A percentile compares a stretch with the other conserved stretches of the same genome.
Evolutionary conservation across 2,329 filamentous ascomycete genomes (phyloP).

Genomic region (Fusarium verrucosum): DNA sequence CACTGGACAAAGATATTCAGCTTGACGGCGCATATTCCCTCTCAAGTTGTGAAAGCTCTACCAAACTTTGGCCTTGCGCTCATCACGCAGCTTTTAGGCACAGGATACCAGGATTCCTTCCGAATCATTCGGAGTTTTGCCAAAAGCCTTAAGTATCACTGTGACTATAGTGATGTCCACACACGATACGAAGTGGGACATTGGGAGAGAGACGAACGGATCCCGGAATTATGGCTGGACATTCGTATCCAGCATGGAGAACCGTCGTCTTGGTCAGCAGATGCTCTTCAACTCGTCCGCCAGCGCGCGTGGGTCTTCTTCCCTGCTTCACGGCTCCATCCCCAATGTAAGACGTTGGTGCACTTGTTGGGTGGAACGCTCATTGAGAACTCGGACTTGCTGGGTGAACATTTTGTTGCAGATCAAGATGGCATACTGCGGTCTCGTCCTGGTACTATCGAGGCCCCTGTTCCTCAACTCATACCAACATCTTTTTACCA

Average conservation of each 20-base stretch:
- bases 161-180: not conserved
- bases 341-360: not conserved
- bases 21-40: not conserved
- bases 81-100: not conserved
- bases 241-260: not conserved
- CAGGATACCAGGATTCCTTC: not conserved
- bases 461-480: no score
- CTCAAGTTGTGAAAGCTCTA: not conserved
- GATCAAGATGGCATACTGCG: no score
- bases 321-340: not conserved
- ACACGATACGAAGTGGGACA: not conserved
- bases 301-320: slow-evolving; percentile 16
- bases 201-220: not conserved
- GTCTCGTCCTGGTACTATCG: no score
- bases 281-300: not conserved
- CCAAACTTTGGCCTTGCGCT: not conserved
- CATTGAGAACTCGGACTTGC: no score
- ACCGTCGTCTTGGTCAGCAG: not conserved
- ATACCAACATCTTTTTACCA: not conserved
- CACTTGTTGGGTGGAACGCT: no score
- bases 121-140: not conserved
- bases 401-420: not conserved
- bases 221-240: not conserved
- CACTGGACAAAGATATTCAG: not conserved
- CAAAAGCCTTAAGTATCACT: not conserved